Evolutionary conservation across 352 stramenopile species (phyloP).

Genomic region (Pythium myriotylum): DNA sequence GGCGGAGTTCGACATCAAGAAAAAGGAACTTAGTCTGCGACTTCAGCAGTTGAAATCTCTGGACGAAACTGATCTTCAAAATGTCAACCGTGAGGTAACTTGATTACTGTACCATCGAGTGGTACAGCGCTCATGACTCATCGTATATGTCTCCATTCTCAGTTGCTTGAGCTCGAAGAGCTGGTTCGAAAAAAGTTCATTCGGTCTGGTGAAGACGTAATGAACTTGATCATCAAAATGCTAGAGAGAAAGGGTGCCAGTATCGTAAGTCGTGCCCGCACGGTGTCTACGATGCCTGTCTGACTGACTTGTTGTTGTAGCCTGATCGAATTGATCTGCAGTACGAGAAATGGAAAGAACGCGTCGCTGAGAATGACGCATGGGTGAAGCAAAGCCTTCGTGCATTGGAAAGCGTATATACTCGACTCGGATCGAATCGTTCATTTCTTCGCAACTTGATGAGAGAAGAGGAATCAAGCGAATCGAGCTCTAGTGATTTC

Average conservation of each 20-base stretch:
- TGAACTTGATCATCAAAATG: constrained; percentile 63
- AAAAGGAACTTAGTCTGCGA: constrained; percentile 24
- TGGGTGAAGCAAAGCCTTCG: constrained; percentile 55
- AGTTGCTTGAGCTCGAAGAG: constrained; percentile 14
- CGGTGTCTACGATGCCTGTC: not conserved
- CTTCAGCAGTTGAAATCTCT: constrained; percentile 30
- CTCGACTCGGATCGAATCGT: constrained; percentile 23
- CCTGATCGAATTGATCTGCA: constrained; percentile 33
- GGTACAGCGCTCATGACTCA: no score
- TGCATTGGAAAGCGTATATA: constrained; percentile 37
- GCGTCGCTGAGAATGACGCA: constrained; percentile 48
- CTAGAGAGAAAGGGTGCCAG: constrained; percentile 40
- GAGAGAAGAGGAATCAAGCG: constrained; percentile 2
- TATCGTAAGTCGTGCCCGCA: constrained; percentile 34
- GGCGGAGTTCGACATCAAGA: constrained; percentile 38
- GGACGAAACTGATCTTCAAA: constrained; percentile 29
- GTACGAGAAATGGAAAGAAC: constrained; percentile 46
- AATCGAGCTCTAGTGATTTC: constrained; percentile 5
- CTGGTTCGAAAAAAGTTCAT: constrained; percentile 60
- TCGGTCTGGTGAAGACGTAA: constrained; percentile 68
- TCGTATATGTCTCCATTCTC: not conserved
- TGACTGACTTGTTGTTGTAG: constrained; percentile 11
- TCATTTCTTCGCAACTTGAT: not conserved
- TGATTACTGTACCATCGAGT: no score
- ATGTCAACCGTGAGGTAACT: constrained; percentile 24